Evolutionary conservation across 345 rosid genomes (phyloP).

Genomic region (Pistacia integerrima): DNA sequence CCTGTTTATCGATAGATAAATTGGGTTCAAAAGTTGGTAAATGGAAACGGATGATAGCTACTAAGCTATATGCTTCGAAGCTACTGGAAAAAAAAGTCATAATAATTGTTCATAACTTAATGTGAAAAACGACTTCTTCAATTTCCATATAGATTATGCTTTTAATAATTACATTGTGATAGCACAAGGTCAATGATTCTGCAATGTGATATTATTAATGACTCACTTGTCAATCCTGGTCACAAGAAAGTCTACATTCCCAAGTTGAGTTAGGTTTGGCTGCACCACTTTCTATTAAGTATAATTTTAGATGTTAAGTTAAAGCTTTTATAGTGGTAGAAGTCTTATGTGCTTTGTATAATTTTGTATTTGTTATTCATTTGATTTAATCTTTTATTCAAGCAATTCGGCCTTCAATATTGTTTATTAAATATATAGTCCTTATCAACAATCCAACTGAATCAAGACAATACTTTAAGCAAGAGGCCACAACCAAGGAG

Average conservation of each 20-base stretch:
- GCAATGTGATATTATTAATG: neutral
- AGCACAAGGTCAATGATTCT: slow-evolving; percentile 7
- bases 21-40: neutral
- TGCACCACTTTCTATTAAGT: slow-evolving; percentile 14
- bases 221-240: slow-evolving; percentile 20
- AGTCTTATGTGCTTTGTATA: slow-evolving; percentile 1
- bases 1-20: no score
- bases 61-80: neutral
- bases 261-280: slow-evolving; percentile 32
- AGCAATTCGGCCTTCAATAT: neutral
- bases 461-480: no score
- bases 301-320: neutral
- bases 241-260: slow-evolving; percentile 30
- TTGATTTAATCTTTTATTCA: neutral
- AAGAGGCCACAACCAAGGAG: neutral
- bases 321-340: neutral
- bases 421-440: no score
- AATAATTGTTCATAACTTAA: neutral
- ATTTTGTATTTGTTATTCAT: neutral
- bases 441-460: no score
- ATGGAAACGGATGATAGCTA: neutral
- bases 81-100: neutral
- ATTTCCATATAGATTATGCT: neutral
- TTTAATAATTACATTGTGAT: neutral
- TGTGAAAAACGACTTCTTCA: neutral